These are phyloP conservation scores for Clonostachys byssicola DNA, from an alignment of 2,329 filamentous ascomycete species.

Conservation along the genomic window DNA sequence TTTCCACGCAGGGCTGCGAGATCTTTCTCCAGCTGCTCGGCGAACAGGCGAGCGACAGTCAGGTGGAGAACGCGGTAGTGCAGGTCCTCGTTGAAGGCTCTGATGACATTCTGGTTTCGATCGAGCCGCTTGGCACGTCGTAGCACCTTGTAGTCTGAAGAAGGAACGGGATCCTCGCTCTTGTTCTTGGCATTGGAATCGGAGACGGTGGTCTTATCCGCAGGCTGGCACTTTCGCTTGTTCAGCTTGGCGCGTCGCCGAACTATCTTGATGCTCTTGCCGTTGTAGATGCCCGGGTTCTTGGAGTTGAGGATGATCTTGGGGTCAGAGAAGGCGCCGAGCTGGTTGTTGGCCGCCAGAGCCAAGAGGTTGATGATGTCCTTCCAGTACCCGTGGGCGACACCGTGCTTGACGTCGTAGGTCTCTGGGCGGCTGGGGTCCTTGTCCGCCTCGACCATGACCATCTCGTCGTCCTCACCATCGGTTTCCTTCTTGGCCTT, in stretches of 20 bases:
- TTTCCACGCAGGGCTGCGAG: conserved; percentile 29
- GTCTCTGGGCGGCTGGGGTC: conserved; percentile 18
- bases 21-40: conserved; percentile 46
- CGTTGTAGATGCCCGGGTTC: conserved; percentile 11
- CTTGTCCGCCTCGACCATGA: conserved; percentile 16
- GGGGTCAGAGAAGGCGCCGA: conserved; percentile 34
- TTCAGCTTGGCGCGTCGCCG: no score
- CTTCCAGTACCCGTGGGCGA: conserved; percentile 60
- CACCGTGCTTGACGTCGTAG: conserved; percentile 38
- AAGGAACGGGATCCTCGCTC: no score
- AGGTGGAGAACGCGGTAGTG: conserved; percentile 48
- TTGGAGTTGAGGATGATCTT: conserved; percentile 32
- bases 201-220: no score
- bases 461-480: conserved; percentile 26
- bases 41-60: conserved; percentile 50
- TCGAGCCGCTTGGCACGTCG: conserved; percentile 21
- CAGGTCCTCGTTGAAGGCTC: conserved; percentile 32
- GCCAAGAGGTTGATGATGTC: conserved; percentile 54
- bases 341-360: conserved; percentile 41
- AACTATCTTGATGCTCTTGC: not conserved
- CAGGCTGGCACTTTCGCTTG: no score
- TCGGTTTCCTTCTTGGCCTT: conserved; percentile 32
- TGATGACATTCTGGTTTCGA: conserved; percentile 34
- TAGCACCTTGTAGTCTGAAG: conserved; percentile 6
- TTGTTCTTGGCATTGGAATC: no score